phyloP scores from a whole-genome alignment of 1,139 yeast species.

The Suhomyces ambrosiae region DNA sequence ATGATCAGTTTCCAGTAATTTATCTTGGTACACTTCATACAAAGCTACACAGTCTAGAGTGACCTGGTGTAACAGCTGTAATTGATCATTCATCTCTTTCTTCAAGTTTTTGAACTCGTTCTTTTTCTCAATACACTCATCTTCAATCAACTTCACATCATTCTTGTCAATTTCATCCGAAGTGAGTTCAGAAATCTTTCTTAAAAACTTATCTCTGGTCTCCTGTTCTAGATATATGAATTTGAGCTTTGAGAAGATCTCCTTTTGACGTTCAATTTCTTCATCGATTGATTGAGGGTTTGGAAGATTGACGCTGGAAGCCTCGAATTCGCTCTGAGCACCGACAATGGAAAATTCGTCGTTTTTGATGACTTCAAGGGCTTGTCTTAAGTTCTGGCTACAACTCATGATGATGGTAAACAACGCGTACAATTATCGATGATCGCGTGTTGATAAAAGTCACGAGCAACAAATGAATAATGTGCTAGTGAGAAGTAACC shows the following conservation, averaged over 20 bases:
- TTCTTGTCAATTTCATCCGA: slow-evolving; percentile 21
- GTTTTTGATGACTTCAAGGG: not conserved
- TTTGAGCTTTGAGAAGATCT: slow-evolving; percentile 53
- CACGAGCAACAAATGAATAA: too few relatives aligned
- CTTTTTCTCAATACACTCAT: slow-evolving; percentile 22
- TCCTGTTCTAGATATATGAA: slow-evolving; percentile 69
- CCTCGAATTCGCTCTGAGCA: slow-evolving; percentile 19
- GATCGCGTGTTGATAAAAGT: not conserved
- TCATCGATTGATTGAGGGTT: slow-evolving; percentile 33
- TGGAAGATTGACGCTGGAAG: slow-evolving; percentile 15
- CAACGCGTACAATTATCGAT: not conserved
- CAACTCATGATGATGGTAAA: slow-evolving; percentile 1
- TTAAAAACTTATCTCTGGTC: slow-evolving; percentile 61
- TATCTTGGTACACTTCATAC: slow-evolving; percentile 19
- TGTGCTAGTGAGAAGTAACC: too few relatives aligned
- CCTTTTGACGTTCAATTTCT: slow-evolving; percentile 37
- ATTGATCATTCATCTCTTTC: slow-evolving; percentile 20
- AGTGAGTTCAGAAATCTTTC: slow-evolving; percentile 19
- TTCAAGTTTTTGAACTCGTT: slow-evolving; percentile 23
- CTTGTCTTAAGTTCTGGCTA: not conserved
- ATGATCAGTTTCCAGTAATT: slow-evolving; percentile 15
- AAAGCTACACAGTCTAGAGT: slow-evolving; percentile 23
- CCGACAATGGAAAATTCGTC: slow-evolving; percentile 13
- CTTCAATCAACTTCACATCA: slow-evolving; percentile 22
- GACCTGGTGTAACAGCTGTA: slow-evolving; percentile 22